These are phyloP conservation scores for Aureobasidium zeae DNA, from an alignment of 2,329 filamentous ascomycete genomes.

Conservation along the genomic window DNA sequence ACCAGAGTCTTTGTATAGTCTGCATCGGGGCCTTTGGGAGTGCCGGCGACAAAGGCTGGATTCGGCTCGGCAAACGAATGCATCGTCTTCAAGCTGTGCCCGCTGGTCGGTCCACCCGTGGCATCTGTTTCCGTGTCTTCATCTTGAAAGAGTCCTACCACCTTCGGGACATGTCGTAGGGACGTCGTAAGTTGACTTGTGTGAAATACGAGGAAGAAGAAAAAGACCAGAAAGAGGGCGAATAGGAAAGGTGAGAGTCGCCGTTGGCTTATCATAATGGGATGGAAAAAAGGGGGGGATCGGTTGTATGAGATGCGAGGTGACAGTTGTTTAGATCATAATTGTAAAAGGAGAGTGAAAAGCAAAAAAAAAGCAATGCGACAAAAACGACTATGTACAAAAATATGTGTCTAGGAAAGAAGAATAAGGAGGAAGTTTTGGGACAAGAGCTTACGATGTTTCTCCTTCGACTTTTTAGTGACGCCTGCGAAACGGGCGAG, in stretches of 20 bases:
- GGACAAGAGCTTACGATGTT: conserved; percentile 3
- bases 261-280: conserved; percentile 1
- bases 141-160: conserved; percentile 33
- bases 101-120: not conserved
- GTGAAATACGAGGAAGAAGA: conserved; percentile 31
- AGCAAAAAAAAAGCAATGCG: not conserved
- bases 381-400: conserved; percentile 3
- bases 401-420: not conserved
- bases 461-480: no score
- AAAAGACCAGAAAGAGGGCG: conserved; percentile 22
- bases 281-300: not conserved
- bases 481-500: no score
- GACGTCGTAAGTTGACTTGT: conserved; percentile 30
- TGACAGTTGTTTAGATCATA: not conserved
- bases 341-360: not conserved
- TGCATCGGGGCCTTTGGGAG: conserved; percentile 36
- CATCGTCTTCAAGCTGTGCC: conserved; percentile 1
- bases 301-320: no score
- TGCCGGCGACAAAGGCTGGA: conserved; percentile 23
- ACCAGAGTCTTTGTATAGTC: conserved; percentile 48
- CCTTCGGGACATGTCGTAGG: conserved; percentile 33
- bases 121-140: conserved; percentile 13
- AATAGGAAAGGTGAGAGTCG: conserved; percentile 21
- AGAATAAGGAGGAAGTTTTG: not conserved
- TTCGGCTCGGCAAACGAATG: conserved; percentile 13